These are phyloP conservation scores for Beauveria sp. DNA, from an alignment of 2,329 filamentous ascomycete species.

Conservation along the genomic window DNA sequence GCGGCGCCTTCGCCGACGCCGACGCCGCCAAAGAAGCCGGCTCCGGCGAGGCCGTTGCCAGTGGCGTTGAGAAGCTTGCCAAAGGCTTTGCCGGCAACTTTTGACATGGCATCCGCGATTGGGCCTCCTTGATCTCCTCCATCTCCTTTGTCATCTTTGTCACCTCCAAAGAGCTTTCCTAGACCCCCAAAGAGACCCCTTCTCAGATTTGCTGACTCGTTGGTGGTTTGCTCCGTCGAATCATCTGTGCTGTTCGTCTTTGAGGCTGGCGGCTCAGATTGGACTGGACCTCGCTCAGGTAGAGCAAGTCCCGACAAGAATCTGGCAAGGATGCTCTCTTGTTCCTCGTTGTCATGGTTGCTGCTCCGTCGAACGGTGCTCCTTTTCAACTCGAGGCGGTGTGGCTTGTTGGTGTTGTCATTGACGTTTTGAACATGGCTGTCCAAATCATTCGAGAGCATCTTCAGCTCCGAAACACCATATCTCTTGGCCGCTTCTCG, in stretches of 20 bases:
- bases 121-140: not conserved
- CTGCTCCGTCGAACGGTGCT: not conserved
- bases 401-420: conserved; percentile 9
- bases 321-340: not conserved
- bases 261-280: not conserved
- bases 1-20: conserved; percentile 19
- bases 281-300: not conserved
- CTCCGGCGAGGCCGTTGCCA: conserved; percentile 11
- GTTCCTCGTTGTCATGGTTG: not conserved
- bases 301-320: not conserved
- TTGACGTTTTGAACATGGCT: conserved; percentile 11
- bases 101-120: conserved; percentile 3
- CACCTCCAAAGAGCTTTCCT: not conserved
- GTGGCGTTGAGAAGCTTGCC: conserved; percentile 3
- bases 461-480: conserved; percentile 10
- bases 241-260: not conserved
- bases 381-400: conserved; percentile 7
- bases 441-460: conserved; percentile 13
- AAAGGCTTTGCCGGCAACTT: not conserved
- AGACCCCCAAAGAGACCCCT: not conserved
- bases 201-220: not conserved
- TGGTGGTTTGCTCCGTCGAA: not conserved
- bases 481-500: conserved; percentile 9
- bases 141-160: not conserved
- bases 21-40: conserved; percentile 19